These are phyloP conservation scores for Wickerhamiella kazuoi DNA, from an alignment of 805 yeast genomes.

Conservation along the genomic window DNA sequence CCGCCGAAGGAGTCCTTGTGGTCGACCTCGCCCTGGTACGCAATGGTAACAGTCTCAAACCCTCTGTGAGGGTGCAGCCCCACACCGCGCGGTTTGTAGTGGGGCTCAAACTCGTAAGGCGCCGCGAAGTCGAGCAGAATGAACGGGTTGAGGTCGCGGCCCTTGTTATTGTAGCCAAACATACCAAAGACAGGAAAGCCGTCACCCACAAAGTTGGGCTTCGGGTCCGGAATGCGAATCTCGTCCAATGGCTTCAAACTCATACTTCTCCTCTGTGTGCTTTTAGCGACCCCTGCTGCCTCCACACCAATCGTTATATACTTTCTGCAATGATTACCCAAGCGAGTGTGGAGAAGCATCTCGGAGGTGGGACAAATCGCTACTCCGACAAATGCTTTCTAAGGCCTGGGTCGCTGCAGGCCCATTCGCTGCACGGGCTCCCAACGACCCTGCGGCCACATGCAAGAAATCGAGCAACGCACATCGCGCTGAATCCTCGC, in stretches of 20 bases:
- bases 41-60: conserved; percentile 55
- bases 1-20: conserved; percentile 79
- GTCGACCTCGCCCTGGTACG: conserved; percentile 46
- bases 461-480: too few species aligned
- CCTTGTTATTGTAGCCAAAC: conserved; percentile 6
- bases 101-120: conserved; percentile 5
- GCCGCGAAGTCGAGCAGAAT: conserved; percentile 9
- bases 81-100: conserved; percentile 6
- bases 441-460: too few species aligned
- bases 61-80: conserved; percentile 56
- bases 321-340: background rate
- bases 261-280: background rate
- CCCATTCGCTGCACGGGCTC: too few species aligned
- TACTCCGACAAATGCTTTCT: too few species aligned
- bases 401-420: too few species aligned
- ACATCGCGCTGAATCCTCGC: too few species aligned
- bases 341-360: background rate
- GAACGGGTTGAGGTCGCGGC: conserved; percentile 6
- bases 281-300: background rate
- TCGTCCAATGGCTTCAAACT: background rate
- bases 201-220: conserved; percentile 15
- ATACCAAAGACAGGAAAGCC: conserved; percentile 6
- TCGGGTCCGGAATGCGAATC: background rate
- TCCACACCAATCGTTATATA: background rate
- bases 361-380: too few species aligned